Evolutionary conservation across 202 grass and related monocot genomes (phyloP), one percentile per base, ranked within the genome.

Genomic region (Zizania palustris): DNA sequence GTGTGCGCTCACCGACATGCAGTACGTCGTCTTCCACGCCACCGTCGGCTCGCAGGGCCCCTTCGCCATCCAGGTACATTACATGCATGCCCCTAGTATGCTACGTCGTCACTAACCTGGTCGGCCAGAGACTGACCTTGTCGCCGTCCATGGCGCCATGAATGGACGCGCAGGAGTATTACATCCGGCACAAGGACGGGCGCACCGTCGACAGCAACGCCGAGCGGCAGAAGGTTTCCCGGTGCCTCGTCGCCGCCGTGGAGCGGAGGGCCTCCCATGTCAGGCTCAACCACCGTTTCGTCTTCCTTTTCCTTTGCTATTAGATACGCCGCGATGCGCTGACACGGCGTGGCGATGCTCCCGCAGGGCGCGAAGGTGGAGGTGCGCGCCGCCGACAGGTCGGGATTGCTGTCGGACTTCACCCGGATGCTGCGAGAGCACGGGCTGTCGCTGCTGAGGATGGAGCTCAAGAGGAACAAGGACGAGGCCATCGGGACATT

Each of bases 11-110:
- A 93, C 88, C 46, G 91, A 93, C 88, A 90, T 93, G 91, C 79
- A 84, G 7, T 93, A 93, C 91, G 79, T 83, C 45, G 88, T 93
- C 74, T 93, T 90, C 88, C 91, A 93, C 55, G 91, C 91, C 67
- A 72, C 88, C 72, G 51, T 78, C 57, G 79, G 82, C 1, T 83
- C 91, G 5, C 91, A 90, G 43, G 91, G 88, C 3, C 36, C 82
- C 2, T 82, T 93, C 11, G 91, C 91, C 71, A 74, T 84, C 4
- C 91, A 93, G 87, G 90, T 93, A 83, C 10, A 4, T 21, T 1
- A 15, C 1, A 36, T 15, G 6, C 22, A 71, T 61, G 57, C 7
- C 57, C 10, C 42, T 11, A 28, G 28, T 28, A 28, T 28, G 28
- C 28, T 28, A 28, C 48, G 16, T 16, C 48, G 48, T 16, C 14